A percentile compares a stretch with the other conserved stretches of the same genome.
phyloP scores from a whole-genome alignment of 768 basidiomycete genomes.

The Amanita pallidorosea region DNA sequence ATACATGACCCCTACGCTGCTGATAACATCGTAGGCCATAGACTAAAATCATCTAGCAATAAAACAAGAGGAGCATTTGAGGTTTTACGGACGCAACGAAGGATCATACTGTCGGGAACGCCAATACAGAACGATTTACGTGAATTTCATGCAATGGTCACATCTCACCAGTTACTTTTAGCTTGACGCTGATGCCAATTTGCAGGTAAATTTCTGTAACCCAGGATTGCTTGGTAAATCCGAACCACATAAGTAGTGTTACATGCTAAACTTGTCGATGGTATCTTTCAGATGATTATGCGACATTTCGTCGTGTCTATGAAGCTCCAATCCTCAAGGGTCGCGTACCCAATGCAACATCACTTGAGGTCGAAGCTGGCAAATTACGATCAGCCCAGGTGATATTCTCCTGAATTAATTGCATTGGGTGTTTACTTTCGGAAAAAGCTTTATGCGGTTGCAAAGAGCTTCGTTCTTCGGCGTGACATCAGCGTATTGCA shows the following conservation, averaged over 20 bases:
- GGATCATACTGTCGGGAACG: conserved; percentile 91
- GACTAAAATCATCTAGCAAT: conserved; percentile 84
- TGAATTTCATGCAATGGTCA: conserved; percentile 95
- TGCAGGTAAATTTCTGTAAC: conserved; percentile 88
- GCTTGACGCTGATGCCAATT: neutral
- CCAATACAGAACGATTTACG: conserved; percentile 94
- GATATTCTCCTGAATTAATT: conserved; percentile 3
- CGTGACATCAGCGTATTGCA: conserved; percentile 76
- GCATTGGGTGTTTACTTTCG: neutral
- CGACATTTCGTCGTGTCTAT: conserved; percentile 69
- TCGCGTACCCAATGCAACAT: conserved; percentile 63
- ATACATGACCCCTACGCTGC: neutral
- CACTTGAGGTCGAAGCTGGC: conserved; percentile 68
- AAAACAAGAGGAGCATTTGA: conserved; percentile 88
- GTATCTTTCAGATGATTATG: conserved; percentile 50
- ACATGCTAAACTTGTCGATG: conserved; percentile 2
- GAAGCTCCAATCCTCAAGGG: conserved; percentile 83
- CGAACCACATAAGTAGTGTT: neutral
- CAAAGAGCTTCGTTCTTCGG: conserved; percentile 83
- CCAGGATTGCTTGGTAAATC: conserved; percentile 73
- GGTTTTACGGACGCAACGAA: conserved; percentile 57
- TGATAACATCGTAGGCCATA: conserved; percentile 47
- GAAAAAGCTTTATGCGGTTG: conserved; percentile 53
- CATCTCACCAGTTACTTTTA: conserved; percentile 9
- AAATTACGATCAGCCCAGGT: conserved; percentile 73